These are phyloP conservation scores for Suillus paluster DNA, from an alignment of 768 basidiomycete species.

Conservation along the genomic window DNA sequence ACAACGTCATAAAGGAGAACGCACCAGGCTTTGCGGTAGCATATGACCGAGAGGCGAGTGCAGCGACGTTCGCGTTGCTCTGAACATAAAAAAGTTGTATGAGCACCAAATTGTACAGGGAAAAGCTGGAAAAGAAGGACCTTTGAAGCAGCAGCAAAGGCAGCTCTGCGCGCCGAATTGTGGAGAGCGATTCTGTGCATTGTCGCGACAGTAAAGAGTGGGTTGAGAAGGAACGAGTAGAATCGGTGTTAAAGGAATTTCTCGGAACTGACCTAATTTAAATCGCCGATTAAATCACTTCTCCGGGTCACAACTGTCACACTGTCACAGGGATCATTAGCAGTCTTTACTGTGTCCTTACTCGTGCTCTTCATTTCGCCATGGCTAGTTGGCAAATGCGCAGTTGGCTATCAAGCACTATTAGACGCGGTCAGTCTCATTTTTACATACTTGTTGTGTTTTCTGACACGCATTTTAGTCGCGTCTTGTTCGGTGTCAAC, in stretches of 20 bases:
- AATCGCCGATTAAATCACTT: slow-evolving; percentile 34
- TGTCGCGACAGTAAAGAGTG: slow-evolving; percentile 50
- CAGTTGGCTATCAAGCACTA: slow-evolving; percentile 29
- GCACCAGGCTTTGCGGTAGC: slow-evolving; percentile 97
- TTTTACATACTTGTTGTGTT: background rate
- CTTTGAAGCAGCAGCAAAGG: slow-evolving; percentile 69
- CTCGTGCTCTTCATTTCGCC: slow-evolving; percentile 6
- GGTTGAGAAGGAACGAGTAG: slow-evolving; percentile 50
- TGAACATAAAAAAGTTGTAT: slow-evolving; percentile 25
- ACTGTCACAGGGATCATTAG: slow-evolving; percentile 12
- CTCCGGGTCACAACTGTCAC: slow-evolving; percentile 15
- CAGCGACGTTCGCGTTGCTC: slow-evolving; percentile 45
- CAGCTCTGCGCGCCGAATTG: slow-evolving; percentile 81
- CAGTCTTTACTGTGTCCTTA: no score
- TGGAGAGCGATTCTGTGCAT: slow-evolving; percentile 88
- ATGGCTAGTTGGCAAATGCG: slow-evolving; percentile 26
- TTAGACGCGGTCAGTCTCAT: slow-evolving; percentile 25
- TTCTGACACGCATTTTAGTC: slow-evolving; percentile 19
- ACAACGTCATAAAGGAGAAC: slow-evolving; percentile 30
- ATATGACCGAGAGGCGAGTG: slow-evolving; percentile 78
- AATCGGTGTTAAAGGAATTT: slow-evolving; percentile 33
- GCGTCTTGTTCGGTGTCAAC: slow-evolving; percentile 37
- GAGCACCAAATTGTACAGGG: slow-evolving; percentile 11
- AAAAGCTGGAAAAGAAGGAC: slow-evolving; percentile 42
- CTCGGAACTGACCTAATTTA: slow-evolving; percentile 38